Evolutionary conservation across 805 yeast species (phyloP), one percentile per base, ranked within the genome.

Genomic region (Hagleromyces aurorensis): DNA sequence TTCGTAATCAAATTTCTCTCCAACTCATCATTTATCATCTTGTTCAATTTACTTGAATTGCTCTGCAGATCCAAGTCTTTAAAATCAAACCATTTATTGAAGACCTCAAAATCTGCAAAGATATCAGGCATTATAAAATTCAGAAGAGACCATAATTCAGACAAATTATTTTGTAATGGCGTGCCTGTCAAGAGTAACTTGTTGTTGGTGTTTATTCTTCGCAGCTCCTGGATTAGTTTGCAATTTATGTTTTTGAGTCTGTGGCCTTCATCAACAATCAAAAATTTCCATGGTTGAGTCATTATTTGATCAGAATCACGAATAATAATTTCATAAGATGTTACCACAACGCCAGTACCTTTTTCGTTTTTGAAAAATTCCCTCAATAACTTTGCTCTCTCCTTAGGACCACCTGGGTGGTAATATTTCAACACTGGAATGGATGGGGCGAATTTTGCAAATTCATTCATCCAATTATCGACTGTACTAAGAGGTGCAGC

Each of bases 211-310:
- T 61, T 55, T 21, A 84, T 65, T 39, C 67, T 68, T 46, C 84
- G 87, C 42, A 89, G 65, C 37, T 76, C 76, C 31, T 68, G 68
- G 29, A 89, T 78, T 37, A 89, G 63, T 41, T 75, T 62, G 55
- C 94, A 83, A 44, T 87, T 75, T 40, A 77, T 69, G 52, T 89
- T 89, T 49, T 89, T 91, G 43, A 89, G 63, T 21, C 98, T 64
- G 55, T 89, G 98, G 5, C 97, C 98, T 57, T 89, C 98, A 55
- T 89, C 98, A 12, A 89, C 94, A 29, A 87, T 80, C 30, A 89
- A 60, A 50, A 75, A 89, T 37, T 76, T 80, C 96, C 96, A 87
- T 14, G 62, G 57, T 7, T 70, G 57, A 2, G 59, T 52, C 36
- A 69, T 62, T 29, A 86, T 62, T 38, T 57, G 65, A 17, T 59